Conservation (phyloP, 768 basidiomycete genomes). For the Tylopilus plumbeoviolaceoides region DNA sequence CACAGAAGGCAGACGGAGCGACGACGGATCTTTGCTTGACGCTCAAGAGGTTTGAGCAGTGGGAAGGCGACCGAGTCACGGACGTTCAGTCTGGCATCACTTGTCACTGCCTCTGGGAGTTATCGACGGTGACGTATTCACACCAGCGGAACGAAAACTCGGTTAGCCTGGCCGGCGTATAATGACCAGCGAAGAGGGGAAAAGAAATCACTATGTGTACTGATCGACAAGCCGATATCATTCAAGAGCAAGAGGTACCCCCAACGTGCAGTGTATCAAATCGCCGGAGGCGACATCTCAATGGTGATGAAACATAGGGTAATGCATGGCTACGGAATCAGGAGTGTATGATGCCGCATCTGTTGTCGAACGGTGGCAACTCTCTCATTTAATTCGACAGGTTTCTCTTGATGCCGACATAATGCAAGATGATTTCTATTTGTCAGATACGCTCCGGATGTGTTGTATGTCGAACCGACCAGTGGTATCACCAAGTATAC, state of each 20-base stretch:
- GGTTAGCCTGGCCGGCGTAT: slow-evolving; percentile 12
- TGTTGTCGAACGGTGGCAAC: background rate
- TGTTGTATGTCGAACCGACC: slow-evolving; percentile 44
- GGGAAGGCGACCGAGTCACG: slow-evolving; percentile 37
- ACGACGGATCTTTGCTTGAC: slow-evolving; percentile 51
- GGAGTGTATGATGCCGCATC: slow-evolving; percentile 46
- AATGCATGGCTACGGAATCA: slow-evolving; percentile 65
- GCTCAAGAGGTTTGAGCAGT: slow-evolving; percentile 14
- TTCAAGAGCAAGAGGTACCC: slow-evolving; percentile 18
- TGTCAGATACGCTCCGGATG: slow-evolving; percentile 57
- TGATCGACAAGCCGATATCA: slow-evolving; percentile 18
- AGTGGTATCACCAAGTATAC: background rate
- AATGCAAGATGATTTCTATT: slow-evolving; percentile 42
- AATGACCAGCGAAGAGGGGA: slow-evolving; percentile 15
- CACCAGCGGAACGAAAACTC: slow-evolving; percentile 9
- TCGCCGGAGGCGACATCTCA: slow-evolving; percentile 72
- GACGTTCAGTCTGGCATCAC: slow-evolving; percentile 48
- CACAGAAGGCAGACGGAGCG: slow-evolving; percentile 51
- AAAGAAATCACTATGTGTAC: slow-evolving; percentile 21
- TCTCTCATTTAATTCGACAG: slow-evolving; percentile 34
- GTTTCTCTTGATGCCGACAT: slow-evolving; percentile 51
- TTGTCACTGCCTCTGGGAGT: slow-evolving; percentile 40
- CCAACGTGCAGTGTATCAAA: slow-evolving; percentile 36
- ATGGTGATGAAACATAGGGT: slow-evolving; percentile 69
- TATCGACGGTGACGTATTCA: slow-evolving; percentile 18